These are phyloP conservation scores for Cicer bijugum DNA, from an alignment of 306 rosid species.

Conservation along the genomic window DNA sequence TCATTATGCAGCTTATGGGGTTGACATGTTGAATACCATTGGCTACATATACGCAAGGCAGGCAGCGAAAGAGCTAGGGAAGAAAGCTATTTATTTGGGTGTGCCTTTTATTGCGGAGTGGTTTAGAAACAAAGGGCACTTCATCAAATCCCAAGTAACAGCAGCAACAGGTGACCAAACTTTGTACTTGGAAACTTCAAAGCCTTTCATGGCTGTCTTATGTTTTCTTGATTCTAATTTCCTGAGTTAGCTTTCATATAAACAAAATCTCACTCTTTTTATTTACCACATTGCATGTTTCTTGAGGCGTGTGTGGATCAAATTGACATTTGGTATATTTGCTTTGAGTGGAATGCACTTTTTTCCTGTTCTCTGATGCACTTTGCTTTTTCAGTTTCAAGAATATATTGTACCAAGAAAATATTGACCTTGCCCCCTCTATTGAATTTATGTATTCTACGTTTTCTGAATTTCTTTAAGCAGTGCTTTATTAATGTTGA, in stretches of 20 bases:
- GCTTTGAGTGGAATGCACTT: not conserved
- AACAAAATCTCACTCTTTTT: slow-evolving; percentile 19
- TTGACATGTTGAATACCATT: slow-evolving; percentile 90
- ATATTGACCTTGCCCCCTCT: not conserved
- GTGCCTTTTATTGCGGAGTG: slow-evolving; percentile 98
- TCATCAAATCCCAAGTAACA: slow-evolving; percentile 95
- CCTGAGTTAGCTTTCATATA: slow-evolving; percentile 17
- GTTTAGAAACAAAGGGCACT: slow-evolving; percentile 99
- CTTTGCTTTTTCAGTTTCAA: slow-evolving; percentile 18
- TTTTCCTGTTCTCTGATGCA: slow-evolving; percentile 19
- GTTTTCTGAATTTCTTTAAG: slow-evolving; percentile 6
- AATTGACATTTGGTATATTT: slow-evolving; percentile 35
- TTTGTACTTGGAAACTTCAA: slow-evolving; percentile 25
- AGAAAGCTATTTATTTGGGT: slow-evolving; percentile 93
- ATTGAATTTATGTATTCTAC: not conserved
- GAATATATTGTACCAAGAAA: not conserved
- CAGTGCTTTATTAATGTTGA: slow-evolving; percentile 27
- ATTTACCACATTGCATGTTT: slow-evolving; percentile 8
- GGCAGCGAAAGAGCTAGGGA: slow-evolving; percentile 96
- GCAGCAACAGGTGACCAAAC: slow-evolving; percentile 88
- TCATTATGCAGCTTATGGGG: slow-evolving; percentile 81
- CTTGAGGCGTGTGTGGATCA: slow-evolving; percentile 7
- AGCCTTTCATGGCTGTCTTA: slow-evolving; percentile 29
- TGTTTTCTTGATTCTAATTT: slow-evolving; percentile 39
- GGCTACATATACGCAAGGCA: slow-evolving; percentile 97